Conservation (phyloP, 1,139 yeast species). For the Candida sp. region DNA sequence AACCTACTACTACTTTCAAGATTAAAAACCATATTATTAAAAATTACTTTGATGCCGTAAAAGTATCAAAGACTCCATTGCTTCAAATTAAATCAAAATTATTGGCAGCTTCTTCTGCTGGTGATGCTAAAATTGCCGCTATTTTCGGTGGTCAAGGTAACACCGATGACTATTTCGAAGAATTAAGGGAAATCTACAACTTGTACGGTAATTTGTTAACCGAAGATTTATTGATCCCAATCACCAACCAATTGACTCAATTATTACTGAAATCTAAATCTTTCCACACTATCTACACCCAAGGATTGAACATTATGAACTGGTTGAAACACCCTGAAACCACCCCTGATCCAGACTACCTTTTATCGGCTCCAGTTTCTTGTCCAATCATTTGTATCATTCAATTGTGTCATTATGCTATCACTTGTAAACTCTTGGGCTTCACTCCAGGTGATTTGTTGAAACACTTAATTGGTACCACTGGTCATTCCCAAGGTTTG, state of each 20-base stretch:
- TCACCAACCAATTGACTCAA: conserved; percentile 64
- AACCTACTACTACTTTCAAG: conserved; percentile 68
- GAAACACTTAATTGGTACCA: conserved; percentile 71
- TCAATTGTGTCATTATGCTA: conserved; percentile 90
- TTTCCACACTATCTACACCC: conserved; percentile 86
- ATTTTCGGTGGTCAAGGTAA: conserved; percentile 99
- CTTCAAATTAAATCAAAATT: conserved; percentile 44
- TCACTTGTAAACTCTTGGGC: conserved; percentile 83
- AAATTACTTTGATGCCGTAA: conserved; percentile 65
- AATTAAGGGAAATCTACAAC: conserved; percentile 80
- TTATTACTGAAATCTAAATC: conserved; percentile 73
- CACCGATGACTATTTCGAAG: conserved; percentile 96
- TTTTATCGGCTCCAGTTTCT: conserved; percentile 88
- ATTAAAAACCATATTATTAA: conserved; percentile 65
- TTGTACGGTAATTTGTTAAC: conserved; percentile 72
- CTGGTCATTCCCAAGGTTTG: conserved; percentile 98
- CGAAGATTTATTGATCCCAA: conserved; percentile 70
- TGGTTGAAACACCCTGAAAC: conserved; percentile 86
- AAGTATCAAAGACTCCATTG: conserved; percentile 37
- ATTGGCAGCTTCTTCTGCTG: conserved; percentile 36
- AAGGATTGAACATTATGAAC: conserved; percentile 82
- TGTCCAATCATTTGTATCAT: conserved; percentile 96
- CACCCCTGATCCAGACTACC: conserved; percentile 88
- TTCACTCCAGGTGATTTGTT: conserved; percentile 88
- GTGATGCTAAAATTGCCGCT: conserved; percentile 64